Evolutionary conservation across 148 eudicot genomes (phyloP).

Genomic region (Nyssa sinensis): DNA sequence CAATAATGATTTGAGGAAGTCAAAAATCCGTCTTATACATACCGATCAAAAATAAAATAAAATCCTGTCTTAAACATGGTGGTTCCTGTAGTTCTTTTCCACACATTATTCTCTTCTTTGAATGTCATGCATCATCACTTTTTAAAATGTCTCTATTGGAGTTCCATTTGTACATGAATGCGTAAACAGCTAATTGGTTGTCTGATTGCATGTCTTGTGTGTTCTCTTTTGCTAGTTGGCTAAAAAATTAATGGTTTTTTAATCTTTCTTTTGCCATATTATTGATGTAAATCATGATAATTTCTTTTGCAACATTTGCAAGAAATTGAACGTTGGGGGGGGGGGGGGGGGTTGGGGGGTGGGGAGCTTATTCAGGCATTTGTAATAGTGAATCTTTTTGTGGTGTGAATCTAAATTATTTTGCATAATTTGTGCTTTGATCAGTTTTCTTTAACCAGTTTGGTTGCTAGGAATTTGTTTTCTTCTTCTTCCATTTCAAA

Average conservation of each 20-base stretch:
- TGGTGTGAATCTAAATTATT: constrained; percentile 5
- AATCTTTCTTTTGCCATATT: background rate
- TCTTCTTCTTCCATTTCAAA: background rate
- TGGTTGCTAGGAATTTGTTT: background rate
- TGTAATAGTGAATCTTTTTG: background rate
- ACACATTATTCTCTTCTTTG: background rate
- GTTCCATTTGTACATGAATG: no score
- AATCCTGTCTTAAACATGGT: background rate
- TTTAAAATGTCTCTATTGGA: no score
- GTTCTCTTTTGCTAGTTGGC: background rate
- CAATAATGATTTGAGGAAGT: background rate
- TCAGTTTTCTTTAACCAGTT: background rate
- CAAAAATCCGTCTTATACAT: no score
- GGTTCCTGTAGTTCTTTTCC: background rate
- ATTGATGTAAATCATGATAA: background rate
- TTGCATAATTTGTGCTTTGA: background rate
- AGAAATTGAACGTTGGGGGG: background rate
- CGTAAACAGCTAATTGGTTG: background rate
- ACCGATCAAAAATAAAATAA: no score
- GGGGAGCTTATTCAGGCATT: background rate
- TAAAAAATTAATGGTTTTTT: background rate
- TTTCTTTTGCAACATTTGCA: background rate
- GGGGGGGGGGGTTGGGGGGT: no score
- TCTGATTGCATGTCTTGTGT: background rate
- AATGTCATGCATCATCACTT: background rate